A percentile compares a stretch with the other conserved stretches of the same genome.
Conservation (phyloP, 2,329 filamentous ascomycete genomes). For the Aspergillus sojae region DNA sequence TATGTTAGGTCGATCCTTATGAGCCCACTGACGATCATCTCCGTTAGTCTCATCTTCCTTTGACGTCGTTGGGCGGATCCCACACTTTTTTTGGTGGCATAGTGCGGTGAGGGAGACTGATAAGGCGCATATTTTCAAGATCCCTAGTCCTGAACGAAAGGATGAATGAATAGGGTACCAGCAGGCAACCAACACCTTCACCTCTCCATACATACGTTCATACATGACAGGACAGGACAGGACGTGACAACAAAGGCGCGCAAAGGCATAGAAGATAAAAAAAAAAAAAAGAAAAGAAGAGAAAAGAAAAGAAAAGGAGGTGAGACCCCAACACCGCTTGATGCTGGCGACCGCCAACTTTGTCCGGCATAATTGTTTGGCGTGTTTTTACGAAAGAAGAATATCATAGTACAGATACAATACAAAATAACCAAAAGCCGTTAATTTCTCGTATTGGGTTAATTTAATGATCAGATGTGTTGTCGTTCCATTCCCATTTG, state of each 20-base stretch:
- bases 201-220: neutral
- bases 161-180: slow-evolving; percentile 3
- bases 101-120: slow-evolving; percentile 5
- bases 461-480: too few species aligned
- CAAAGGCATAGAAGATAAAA: too few species aligned
- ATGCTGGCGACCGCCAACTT: slow-evolving; percentile 14
- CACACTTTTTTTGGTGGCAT: neutral
- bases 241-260: neutral
- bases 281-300: neutral
- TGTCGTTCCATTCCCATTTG: too few species aligned
- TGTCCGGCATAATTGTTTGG: neutral
- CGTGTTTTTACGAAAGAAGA: neutral
- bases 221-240: neutral
- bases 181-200: slow-evolving; percentile 1
- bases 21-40: slow-evolving; percentile 16
- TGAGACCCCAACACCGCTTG: neutral
- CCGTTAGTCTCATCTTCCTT: slow-evolving; percentile 18
- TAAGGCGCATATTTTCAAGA: neutral
- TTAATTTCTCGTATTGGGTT: too few species aligned
- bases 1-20: slow-evolving; percentile 24
- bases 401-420: neutral
- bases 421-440: neutral
- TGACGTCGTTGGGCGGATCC: slow-evolving; percentile 10
- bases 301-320: slow-evolving; percentile 8
- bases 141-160: slow-evolving; percentile 2